phyloP scores from a whole-genome alignment of 2,329 filamentous ascomycete genomes.

The Septoria linicola region DNA sequence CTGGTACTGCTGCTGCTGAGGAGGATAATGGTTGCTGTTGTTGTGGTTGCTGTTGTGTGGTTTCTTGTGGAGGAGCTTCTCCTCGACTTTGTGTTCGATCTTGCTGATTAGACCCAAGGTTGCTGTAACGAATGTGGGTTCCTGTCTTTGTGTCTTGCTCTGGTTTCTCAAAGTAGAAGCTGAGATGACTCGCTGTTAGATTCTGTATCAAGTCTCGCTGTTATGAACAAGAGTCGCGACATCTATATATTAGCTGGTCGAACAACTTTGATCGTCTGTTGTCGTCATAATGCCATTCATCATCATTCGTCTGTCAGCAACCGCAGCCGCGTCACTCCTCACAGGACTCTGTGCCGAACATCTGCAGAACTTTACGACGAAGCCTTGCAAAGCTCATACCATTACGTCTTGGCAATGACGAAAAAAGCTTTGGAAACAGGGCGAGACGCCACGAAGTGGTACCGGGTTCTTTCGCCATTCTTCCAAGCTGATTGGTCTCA shows the following conservation, averaged over 20 bases:
- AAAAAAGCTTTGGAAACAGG: neutral
- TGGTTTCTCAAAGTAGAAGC: no score
- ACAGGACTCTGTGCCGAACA: neutral
- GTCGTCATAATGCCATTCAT: no score
- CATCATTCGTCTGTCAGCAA: neutral
- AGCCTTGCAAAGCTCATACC: neutral
- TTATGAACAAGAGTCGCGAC: no score
- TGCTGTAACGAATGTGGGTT: neutral
- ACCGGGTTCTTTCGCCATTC: neutral
- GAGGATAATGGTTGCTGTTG: neutral
- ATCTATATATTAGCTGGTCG: no score
- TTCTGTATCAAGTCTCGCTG: neutral
- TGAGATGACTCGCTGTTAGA: neutral
- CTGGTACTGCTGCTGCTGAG: constrained; percentile 4
- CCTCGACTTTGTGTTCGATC: constrained; percentile 9
- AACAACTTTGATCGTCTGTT: no score
- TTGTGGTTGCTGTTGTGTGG: neutral
- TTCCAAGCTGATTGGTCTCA: neutral
- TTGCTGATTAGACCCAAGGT: constrained; percentile 1
- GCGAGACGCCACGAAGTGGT: neutral
- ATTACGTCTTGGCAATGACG: neutral
- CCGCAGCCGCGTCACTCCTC: neutral
- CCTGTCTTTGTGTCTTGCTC: neutral
- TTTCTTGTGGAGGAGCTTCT: constrained; percentile 4
- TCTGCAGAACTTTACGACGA: neutral